Evolutionary conservation across 2,329 filamentous ascomycete genomes (phyloP), one percentile per base, ranked within the genome.

Genomic region (Hypoxylon sp.): DNA sequence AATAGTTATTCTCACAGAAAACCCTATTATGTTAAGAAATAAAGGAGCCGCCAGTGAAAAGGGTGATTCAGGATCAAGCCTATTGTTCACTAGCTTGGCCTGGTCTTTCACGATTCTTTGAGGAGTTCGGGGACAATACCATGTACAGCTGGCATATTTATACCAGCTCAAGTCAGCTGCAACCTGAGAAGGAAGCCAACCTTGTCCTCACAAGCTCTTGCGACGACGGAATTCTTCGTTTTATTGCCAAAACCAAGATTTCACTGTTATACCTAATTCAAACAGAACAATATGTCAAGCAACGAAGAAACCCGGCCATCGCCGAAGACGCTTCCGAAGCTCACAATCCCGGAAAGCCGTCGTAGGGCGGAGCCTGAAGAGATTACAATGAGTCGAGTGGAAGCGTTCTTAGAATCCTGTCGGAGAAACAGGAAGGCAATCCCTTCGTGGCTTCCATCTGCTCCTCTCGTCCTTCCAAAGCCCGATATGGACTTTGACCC

Each of bases 361-460:
- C 24, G 42, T 32, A 24, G 48, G 19, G 8, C 32, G 1, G 44
- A 55, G 17, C 69, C 69, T 6, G 66, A 71, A n/a, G 69, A 71
- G 37, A 71, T 71, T n/a, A 67, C 69, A 0, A 46, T 15, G 17
- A 62, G 48, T 2, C 62, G 66, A 2, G 59, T 53, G 4, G 57
- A 57, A 1, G 39, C 21, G 2, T 71, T 71, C 47, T 35, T 71
- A 1, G 6, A 31, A 2, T 66, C 35, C 50, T 69, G 66, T 24
- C 11, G 24, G 1, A 56, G 57, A 42, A 8, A 69, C 47, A 65
- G 55, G 24, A 58, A 39, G 13, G 66, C 60, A 2, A 60, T 62
- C 7, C 19, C 65, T 39, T 62, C 66, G 1, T 50, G 39, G 6
- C 53, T 70, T 10, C 51, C 56, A 2, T 44, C 50, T 10, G 13